These are phyloP conservation scores for Myxozyma neglecta DNA, from an alignment of 805 yeast species.

Conservation along the genomic window DNA sequence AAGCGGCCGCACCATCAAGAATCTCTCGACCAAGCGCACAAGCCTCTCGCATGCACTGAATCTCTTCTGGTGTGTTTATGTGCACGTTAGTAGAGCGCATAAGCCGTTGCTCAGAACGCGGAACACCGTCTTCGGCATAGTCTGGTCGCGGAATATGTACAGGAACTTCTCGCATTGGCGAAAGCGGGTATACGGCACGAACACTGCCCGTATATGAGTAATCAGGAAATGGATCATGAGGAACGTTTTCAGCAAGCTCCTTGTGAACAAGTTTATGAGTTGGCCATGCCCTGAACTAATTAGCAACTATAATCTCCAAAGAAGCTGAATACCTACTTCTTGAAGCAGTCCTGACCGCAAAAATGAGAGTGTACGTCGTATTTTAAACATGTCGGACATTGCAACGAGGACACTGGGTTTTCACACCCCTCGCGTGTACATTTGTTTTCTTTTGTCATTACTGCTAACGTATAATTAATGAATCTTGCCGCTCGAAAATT, in stretches of 20 bases:
- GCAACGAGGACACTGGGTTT: slow-evolving; percentile 73
- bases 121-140: slow-evolving; percentile 77
- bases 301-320: not conserved
- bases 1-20: slow-evolving; percentile 83
- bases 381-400: slow-evolving; percentile 91
- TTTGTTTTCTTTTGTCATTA: slow-evolving; percentile 44
- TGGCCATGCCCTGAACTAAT: slow-evolving; percentile 17
- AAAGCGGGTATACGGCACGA: slow-evolving; percentile 78
- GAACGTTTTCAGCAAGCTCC: slow-evolving; percentile 11
- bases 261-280: slow-evolving; percentile 61
- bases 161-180: slow-evolving; percentile 71
- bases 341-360: slow-evolving; percentile 83
- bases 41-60: slow-evolving; percentile 73
- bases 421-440: slow-evolving; percentile 78
- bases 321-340: slow-evolving; percentile 35
- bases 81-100: slow-evolving; percentile 68
- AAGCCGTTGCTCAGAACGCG: slow-evolving; percentile 70
- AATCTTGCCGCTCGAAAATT: too few species aligned
- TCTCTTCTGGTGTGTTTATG: slow-evolving; percentile 63
- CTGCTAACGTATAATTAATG: too few species aligned
- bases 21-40: slow-evolving; percentile 79
- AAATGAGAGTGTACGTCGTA: slow-evolving; percentile 61
- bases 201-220: slow-evolving; percentile 71
- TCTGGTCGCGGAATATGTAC: slow-evolving; percentile 74
- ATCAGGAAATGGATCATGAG: slow-evolving; percentile 83